These are phyloP conservation scores for Hamigera avellanea DNA, from an alignment of 495 filamentous ascomycete genomes.

Conservation along the genomic window DNA sequence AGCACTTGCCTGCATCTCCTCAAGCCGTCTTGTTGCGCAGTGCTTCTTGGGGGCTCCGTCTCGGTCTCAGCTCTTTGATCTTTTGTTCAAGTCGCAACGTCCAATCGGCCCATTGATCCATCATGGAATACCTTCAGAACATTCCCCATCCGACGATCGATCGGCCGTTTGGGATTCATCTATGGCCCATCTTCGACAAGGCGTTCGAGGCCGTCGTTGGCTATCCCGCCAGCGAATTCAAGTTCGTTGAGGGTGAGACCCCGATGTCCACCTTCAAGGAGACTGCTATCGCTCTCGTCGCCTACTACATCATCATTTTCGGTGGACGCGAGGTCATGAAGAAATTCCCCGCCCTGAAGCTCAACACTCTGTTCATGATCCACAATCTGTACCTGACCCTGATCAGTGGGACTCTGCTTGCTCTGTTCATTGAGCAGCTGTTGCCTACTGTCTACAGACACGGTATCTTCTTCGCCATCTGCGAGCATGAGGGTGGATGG, in stretches of 20 bases:
- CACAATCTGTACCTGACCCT: constrained; percentile 56
- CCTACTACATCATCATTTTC: constrained; percentile 57
- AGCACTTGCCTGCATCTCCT: too few relatives aligned
- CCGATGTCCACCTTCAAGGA: constrained; percentile 48
- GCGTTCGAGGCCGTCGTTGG: constrained; percentile 63
- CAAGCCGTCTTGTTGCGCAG: too few relatives aligned
- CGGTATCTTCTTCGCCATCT: constrained; percentile 55
- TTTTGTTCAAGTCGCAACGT: too few relatives aligned
- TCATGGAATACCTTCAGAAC: constrained; percentile 47
- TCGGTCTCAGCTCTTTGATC: too few relatives aligned
- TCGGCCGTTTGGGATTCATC: constrained; percentile 76
- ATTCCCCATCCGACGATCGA: constrained; percentile 72
- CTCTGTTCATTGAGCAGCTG: constrained; percentile 54
- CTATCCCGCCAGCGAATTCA: constrained; percentile 48
- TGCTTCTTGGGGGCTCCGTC: too few relatives aligned
- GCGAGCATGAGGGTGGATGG: constrained; percentile 54
- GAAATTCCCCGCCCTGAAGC: constrained; percentile 42
- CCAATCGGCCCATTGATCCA: constrained; percentile 4
- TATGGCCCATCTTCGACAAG: constrained; percentile 94
- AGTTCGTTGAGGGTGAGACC: constrained; percentile 46
- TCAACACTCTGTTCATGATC: constrained; percentile 57
- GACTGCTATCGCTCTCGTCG: constrained; percentile 42
- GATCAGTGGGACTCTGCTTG: constrained; percentile 48
- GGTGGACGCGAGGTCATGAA: constrained; percentile 58
- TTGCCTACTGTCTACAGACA: constrained; percentile 46